Percentiles rank a stretch among this genome's conserved stretches.
Conservation (phyloP, 768 basidiomycete genomes). For the Hebeloma cylindrosporum region DNA sequence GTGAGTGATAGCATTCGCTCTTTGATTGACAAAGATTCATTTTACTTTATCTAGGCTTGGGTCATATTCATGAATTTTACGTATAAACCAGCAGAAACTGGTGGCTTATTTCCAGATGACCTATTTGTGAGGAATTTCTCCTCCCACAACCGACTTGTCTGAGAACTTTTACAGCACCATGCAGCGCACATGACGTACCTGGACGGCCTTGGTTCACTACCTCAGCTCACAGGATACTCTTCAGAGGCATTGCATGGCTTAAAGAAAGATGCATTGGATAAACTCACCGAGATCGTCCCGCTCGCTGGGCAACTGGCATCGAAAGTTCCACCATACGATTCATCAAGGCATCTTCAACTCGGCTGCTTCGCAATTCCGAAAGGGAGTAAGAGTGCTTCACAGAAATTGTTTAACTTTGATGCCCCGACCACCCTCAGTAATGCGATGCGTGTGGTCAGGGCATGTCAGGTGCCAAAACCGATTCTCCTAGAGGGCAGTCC, state of each 20-base stretch:
- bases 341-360: conserved; percentile 48
- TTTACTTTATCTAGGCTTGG: conserved; percentile 68
- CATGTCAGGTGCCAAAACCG: conserved; percentile 86
- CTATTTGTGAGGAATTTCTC: conserved; percentile 61
- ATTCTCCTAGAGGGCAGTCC: conserved; percentile 97
- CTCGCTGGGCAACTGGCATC: conserved; percentile 30
- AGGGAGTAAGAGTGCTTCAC: conserved; percentile 43
- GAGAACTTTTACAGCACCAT: conserved; percentile 60
- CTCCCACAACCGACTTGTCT: conserved; percentile 9
- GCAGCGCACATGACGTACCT: conserved; percentile 91
- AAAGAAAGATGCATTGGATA: conserved; percentile 52
- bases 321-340: conserved; percentile 32
- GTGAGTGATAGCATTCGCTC: conserved; percentile 42
- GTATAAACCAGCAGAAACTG: conserved; percentile 30
- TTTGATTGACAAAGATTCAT: conserved; percentile 1
- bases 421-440: conserved; percentile 91
- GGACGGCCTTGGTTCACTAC: conserved; percentile 82
- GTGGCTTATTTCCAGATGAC: conserved; percentile 41
- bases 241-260: conserved; percentile 57
- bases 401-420: conserved; percentile 68
- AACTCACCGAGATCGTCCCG: conserved; percentile 60
- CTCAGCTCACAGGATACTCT: conserved; percentile 69
- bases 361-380: conserved; percentile 73
- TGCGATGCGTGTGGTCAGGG: conserved; percentile 83
- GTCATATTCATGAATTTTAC: conserved; percentile 79